Base-by-base conservation (phyloP, 2,329 filamentous ascomycete species). In the Colletotrichum cereale region DNA sequence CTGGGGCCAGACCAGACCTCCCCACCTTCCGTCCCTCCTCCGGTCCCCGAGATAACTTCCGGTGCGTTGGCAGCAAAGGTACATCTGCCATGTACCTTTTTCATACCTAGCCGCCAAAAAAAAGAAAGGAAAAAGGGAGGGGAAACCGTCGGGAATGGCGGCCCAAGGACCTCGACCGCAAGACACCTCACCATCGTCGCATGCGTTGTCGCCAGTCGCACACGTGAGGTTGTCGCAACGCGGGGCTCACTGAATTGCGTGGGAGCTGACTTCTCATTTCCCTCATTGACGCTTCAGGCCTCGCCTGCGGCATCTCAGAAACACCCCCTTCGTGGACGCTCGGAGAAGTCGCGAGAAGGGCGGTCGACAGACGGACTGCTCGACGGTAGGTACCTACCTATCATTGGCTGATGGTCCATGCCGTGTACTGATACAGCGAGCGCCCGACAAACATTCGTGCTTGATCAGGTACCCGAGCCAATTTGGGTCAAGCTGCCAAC, bases 151-250 rank as follows among this genome's bases (percentile, higher is more conserved):
- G 53, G 66, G 65, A 68, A 64, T 72, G 66, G 69, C 69, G 69
- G 69, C 69, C 69, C 60, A 69, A 71, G 47, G 18, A 60, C 36
- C 38, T 36, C 34, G 26, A 52, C 48, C 47, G 8, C 21, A 12
- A 63, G 64, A 64, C 47, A 69, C 65, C 42, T 69, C 60, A 56
- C 53, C 66, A 60, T 69, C 62, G 16, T 69, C 53, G 47, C 44
- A 66, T 66, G 66, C 57, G 68, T 44, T 58, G 64, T 70, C 62
- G 62, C 47, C 62, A 66, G 67, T 58, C 31, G 29, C 66, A 26
- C 69, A 72, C 69, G 69, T 72, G 69, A 72, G 69, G 58, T 26
- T 10, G 44, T 69, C 47, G 47, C 58, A 63, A 68, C 68, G 65
- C 65, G 65, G 65, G 68, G 68, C 58, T 71, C 44, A 31, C 44